Percentiles rank a stretch among this genome's conserved stretches.
These are phyloP conservation scores for Saksenaea vasiformis DNA, from an alignment of 371 early-diverging fungal genomes.

Conservation along the genomic window DNA sequence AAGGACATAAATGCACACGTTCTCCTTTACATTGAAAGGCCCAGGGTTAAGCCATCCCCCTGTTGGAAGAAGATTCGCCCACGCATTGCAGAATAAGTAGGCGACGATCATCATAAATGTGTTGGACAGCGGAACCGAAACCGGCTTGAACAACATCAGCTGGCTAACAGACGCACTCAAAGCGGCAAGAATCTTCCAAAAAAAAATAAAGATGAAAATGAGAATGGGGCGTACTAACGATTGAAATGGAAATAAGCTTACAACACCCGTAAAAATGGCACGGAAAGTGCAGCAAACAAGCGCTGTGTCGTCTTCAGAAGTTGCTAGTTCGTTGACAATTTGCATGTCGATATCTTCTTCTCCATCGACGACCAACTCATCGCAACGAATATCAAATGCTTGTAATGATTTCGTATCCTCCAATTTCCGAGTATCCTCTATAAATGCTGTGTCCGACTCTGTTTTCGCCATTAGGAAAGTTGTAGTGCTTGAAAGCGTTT, in stretches of 20 bases:
- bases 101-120: conserved; percentile 48
- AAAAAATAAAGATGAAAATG: not conserved
- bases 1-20: conserved; percentile 40
- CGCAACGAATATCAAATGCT: not conserved
- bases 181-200: conserved; percentile 31
- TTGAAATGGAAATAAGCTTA: not conserved
- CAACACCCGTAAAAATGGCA: conserved; percentile 8
- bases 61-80: conserved; percentile 29
- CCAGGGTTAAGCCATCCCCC: conserved; percentile 47
- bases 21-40: conserved; percentile 48
- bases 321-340: conserved; percentile 13
- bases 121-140: conserved; percentile 36
- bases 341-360: conserved; percentile 20
- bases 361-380: conserved; percentile 6
- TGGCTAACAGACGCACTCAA: conserved; percentile 44
- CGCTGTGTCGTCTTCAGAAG: conserved; percentile 9
- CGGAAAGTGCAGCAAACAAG: conserved; percentile 9
- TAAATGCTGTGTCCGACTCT: not conserved
- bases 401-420: not conserved
- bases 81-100: conserved; percentile 36
- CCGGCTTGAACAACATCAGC: conserved; percentile 47
- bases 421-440: not conserved
- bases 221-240: not conserved
- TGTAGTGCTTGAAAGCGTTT: not conserved
- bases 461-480: not conserved